These are phyloP conservation scores for Hemisphaericaspora xylofermentans DNA, from an alignment of 1,139 yeast genomes.

Conservation along the genomic window DNA sequence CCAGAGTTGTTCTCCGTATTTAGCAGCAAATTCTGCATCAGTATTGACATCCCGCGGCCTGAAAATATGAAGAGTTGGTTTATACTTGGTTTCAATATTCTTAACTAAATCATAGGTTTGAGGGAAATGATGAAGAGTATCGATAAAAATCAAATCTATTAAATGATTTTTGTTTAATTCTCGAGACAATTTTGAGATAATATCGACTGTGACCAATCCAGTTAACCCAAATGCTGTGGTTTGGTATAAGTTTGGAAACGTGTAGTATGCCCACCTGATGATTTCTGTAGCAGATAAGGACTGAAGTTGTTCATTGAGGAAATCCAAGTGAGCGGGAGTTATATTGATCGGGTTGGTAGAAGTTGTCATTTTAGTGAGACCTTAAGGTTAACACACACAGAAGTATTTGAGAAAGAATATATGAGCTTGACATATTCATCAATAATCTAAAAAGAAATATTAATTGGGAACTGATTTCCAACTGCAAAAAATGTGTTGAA, in stretches of 20 bases:
- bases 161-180: conserved; percentile 30
- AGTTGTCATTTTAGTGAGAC: not conserved
- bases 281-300: conserved; percentile 67
- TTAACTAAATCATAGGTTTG: conserved; percentile 82
- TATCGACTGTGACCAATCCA: conserved; percentile 85
- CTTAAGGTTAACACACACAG: too few species aligned
- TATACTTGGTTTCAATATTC: conserved; percentile 54
- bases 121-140: conserved; percentile 89
- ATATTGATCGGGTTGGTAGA: conserved; percentile 9
- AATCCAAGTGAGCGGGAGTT: conserved; percentile 50
- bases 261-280: conserved; percentile 75
- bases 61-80: conserved; percentile 57
- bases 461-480: too few species aligned
- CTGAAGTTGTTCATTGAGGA: conserved; percentile 61
- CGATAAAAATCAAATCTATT: conserved; percentile 80
- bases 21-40: conserved; percentile 63
- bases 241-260: conserved; percentile 81
- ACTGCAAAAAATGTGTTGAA: not conserved
- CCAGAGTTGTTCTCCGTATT: conserved; percentile 81
- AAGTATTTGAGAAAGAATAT: too few species aligned
- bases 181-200: conserved; percentile 57
- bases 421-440: too few species aligned
- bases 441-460: too few species aligned
- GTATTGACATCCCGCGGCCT: conserved; percentile 58
- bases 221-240: conserved; percentile 95